These are phyloP conservation scores for Laetiporus sulphureus DNA, from an alignment of 1,284 basidiomycete genomes.

Conservation along the genomic window DNA sequence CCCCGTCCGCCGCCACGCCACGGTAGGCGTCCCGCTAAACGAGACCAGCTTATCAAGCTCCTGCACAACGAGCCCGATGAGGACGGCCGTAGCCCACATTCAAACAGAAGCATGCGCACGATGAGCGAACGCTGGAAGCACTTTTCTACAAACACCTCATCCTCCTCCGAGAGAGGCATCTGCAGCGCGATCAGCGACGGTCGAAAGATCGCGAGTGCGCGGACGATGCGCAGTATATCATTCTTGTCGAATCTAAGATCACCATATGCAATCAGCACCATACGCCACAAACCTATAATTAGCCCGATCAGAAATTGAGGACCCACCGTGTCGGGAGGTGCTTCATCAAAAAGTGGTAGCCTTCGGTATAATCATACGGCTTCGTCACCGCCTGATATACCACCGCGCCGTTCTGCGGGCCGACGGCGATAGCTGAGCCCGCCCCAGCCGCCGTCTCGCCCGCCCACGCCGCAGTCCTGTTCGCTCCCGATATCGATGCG, in stretches of 20 bases:
- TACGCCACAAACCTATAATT: not conserved
- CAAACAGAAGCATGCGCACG: conserved; percentile 37
- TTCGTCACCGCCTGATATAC: conserved; percentile 74
- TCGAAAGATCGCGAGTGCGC: conserved; percentile 90
- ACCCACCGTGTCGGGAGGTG: conserved; percentile 79
- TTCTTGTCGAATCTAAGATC: conserved; percentile 84
- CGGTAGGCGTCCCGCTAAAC: conserved; percentile 97
- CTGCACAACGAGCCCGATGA: too few relatives aligned
- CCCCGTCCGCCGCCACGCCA: conserved; percentile 97
- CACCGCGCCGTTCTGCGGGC: conserved; percentile 37
- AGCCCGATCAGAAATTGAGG: conserved; percentile 9
- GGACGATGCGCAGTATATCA: conserved; percentile 90
- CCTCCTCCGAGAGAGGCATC: conserved; percentile 89
- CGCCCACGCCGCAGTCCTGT: conserved; percentile 3
- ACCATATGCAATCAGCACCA: conserved; percentile 5
- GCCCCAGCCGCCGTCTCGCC: not conserved
- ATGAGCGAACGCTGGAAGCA: conserved; percentile 92
- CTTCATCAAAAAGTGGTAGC: conserved; percentile 93
- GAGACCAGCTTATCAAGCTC: conserved; percentile 97
- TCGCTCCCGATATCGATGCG: conserved; percentile 1
- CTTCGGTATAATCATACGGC: conserved; percentile 89
- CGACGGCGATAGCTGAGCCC: conserved; percentile 10
- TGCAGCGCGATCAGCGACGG: conserved; percentile 95
- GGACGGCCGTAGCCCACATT: too few relatives aligned
- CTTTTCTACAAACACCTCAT: conserved; percentile 93